Evolutionary conservation across 140 eudicot genomes (phyloP).

Genomic region (Stevia rebaudiana): DNA sequence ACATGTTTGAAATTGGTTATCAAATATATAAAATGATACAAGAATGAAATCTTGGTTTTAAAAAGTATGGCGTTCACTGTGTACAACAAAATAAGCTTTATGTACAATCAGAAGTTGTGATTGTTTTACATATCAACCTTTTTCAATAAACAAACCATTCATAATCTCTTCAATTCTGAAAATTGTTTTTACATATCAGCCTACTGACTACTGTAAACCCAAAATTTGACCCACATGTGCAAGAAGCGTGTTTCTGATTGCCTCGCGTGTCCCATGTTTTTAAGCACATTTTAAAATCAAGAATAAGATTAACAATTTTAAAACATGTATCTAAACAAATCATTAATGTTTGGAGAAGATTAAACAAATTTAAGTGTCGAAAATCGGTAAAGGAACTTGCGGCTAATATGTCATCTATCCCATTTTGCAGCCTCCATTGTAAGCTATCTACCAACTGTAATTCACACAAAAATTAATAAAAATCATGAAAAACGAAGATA

Average conservation of each 20-base stretch:
- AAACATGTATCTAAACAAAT: not conserved
- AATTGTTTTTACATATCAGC: not conserved
- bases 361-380: not conserved
- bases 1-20: not conserved
- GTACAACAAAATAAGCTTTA: not conserved
- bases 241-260: not conserved
- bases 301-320: not conserved
- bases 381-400: constrained; percentile 31
- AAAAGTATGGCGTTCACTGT: not conserved
- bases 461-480: constrained; percentile 9
- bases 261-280: not conserved
- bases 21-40: not conserved
- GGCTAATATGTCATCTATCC: constrained; percentile 67
- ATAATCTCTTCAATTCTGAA: too few species aligned
- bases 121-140: too few species aligned
- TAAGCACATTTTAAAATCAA: not conserved
- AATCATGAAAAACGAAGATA: not conserved
- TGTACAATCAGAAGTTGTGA: not conserved
- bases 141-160: too few species aligned
- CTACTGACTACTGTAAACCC: not conserved
- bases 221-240: not conserved
- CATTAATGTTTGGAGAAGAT: not conserved
- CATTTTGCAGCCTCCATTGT: constrained; percentile 72
- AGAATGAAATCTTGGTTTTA: not conserved
- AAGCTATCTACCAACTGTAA: constrained; percentile 67